Conservation (phyloP, 495 filamentous ascomycete genomes). For the Penicillium argentinense region DNA sequence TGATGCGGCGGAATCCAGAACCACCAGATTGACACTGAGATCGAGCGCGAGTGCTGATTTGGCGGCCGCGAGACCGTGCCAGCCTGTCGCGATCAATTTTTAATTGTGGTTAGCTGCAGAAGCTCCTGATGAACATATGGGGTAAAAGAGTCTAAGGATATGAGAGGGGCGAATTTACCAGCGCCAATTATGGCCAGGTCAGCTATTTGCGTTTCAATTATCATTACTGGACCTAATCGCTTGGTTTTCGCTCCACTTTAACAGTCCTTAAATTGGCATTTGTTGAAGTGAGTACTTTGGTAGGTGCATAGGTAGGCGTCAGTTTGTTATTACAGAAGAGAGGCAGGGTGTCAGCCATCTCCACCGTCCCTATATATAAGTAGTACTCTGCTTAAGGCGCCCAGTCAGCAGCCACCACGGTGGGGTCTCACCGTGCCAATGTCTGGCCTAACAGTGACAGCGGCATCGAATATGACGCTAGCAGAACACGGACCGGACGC, state of each 20-base stretch:
- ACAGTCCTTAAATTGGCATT: conserved; percentile 1
- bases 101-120: conserved; percentile 7
- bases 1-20: conserved; percentile 10
- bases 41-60: conserved; percentile 10
- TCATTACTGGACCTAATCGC: conserved; percentile 5
- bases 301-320: conserved; percentile 4
- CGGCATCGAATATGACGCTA: conserved; percentile 6
- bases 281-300: conserved; percentile 4
- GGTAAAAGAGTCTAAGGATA: conserved; percentile 6
- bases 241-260: conserved; percentile 2
- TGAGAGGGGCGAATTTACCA: conserved; percentile 8
- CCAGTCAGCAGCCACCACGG: conserved; percentile 7
- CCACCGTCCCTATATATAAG: conserved; percentile 2
- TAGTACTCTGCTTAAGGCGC: conserved; percentile 6
- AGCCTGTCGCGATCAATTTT: conserved; percentile 8
- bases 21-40: conserved; percentile 10
- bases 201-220: conserved; percentile 8
- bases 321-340: conserved; percentile 2
- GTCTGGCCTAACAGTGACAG: conserved; percentile 5
- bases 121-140: conserved; percentile 1
- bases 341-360: conserved; percentile 1
- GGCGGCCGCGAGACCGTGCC: conserved; percentile 9
- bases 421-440: conserved; percentile 9
- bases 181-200: conserved; percentile 10
- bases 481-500: conserved; percentile 6